phyloP scores from a whole-genome alignment of 1,139 yeast genomes.

The Taphrina communis region DNA sequence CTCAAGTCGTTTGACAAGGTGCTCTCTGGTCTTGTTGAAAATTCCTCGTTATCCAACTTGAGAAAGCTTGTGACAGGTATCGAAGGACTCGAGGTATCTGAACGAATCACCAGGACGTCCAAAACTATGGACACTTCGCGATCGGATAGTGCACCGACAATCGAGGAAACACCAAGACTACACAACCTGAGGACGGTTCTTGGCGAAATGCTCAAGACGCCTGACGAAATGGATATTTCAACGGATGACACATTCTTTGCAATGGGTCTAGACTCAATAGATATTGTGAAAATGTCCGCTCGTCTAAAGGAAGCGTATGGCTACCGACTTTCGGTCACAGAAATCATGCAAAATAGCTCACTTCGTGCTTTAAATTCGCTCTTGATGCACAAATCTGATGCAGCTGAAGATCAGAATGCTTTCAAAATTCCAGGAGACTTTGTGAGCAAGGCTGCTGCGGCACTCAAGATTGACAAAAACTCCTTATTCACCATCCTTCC shows the following conservation, averaged over 20 bases:
- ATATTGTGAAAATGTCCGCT: slow-evolving; percentile 45
- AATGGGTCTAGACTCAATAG: slow-evolving; percentile 48
- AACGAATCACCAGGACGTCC: not conserved
- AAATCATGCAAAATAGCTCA: slow-evolving; percentile 44
- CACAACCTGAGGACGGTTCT: slow-evolving; percentile 13
- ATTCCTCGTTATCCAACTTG: not conserved
- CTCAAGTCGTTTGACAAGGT: slow-evolving; percentile 6
- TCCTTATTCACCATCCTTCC: slow-evolving; percentile 36
- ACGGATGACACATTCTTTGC: slow-evolving; percentile 43
- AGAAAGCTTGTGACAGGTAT: not conserved
- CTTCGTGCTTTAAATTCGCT: slow-evolving; percentile 30
- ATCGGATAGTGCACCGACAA: not conserved
- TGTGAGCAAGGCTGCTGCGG: not conserved
- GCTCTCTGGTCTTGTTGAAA: not conserved
- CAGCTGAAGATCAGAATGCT: not conserved
- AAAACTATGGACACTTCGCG: not conserved
- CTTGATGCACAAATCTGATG: not conserved
- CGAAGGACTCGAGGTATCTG: not conserved
- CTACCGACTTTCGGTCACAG: slow-evolving; percentile 41
- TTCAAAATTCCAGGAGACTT: slow-evolving; percentile 1
- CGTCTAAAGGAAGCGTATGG: slow-evolving; percentile 28
- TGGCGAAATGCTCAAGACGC: slow-evolving; percentile 36
- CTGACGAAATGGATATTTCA: slow-evolving; percentile 9
- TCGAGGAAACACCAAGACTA: slow-evolving; percentile 9
- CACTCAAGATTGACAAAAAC: not conserved